phyloP scores from a whole-genome alignment of 768 basidiomycete genomes.

The Boletus rubropictus region DNA sequence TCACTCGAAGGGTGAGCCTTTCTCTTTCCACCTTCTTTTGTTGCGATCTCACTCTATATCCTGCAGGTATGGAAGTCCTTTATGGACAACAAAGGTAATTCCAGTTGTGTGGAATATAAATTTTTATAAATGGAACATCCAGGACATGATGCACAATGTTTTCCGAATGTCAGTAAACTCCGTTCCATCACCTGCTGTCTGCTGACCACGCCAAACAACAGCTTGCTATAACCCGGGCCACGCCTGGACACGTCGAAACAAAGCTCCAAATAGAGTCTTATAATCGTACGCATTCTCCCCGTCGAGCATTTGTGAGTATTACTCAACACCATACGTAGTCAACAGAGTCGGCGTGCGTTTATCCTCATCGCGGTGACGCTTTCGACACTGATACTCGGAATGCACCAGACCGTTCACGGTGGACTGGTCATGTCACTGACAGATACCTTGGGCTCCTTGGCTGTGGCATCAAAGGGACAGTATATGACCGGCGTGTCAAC shows the following conservation, averaged over 20 bases:
- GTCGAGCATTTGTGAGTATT: neutral
- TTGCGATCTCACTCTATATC: neutral
- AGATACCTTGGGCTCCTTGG: conserved; percentile 79
- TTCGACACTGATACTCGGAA: neutral
- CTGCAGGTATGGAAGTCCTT: conserved; percentile 75
- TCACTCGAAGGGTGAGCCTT: conserved; percentile 51
- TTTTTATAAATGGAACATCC: conserved; percentile 10
- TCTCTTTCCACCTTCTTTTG: neutral
- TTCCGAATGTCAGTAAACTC: conserved; percentile 56
- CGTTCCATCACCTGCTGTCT: neutral
- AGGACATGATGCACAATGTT: conserved; percentile 80
- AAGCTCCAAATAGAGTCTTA: conserved; percentile 70
- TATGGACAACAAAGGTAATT: conserved; percentile 61
- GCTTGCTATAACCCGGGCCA: conserved; percentile 60
- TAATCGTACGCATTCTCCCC: conserved; percentile 47
- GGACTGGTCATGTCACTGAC: conserved; percentile 78
- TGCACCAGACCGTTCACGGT: conserved; percentile 59
- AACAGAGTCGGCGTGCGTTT: conserved; percentile 73
- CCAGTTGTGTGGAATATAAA: too few relatives aligned
- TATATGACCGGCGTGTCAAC: conserved; percentile 88
- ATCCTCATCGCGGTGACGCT: neutral
- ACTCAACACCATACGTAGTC: conserved; percentile 38
- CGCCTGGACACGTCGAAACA: conserved; percentile 66
- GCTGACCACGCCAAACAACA: conserved; percentile 24
- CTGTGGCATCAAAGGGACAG: conserved; percentile 75